Conservation (phyloP, 2,329 filamentous ascomycete genomes). For the Davidsoniella eucalypti region DNA sequence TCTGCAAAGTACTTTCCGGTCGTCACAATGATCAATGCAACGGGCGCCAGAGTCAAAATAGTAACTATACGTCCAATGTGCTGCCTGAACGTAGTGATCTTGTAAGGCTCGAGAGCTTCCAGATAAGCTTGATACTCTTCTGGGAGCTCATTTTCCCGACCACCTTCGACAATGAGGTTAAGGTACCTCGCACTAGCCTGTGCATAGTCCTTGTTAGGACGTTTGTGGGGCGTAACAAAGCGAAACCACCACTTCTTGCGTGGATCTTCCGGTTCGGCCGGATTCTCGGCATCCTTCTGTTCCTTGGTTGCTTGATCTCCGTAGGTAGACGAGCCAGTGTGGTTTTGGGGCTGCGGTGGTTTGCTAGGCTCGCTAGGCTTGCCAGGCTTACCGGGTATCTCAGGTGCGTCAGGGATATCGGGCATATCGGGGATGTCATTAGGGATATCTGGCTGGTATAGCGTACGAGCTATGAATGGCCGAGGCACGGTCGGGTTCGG, state of each 20-base stretch:
- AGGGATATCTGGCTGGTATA: conserved; percentile 35
- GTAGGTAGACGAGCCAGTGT: background rate
- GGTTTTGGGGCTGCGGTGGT: background rate
- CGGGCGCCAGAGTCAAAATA: conserved; percentile 28
- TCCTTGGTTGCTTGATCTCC: background rate
- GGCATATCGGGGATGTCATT: conserved; percentile 32
- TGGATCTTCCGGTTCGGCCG: conserved; percentile 11
- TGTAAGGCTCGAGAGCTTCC: conserved; percentile 50
- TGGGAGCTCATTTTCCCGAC: conserved; percentile 64
- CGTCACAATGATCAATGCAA: conserved; percentile 36
- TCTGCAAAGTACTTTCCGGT: conserved; percentile 36
- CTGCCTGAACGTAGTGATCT: conserved; percentile 50
- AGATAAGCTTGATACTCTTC: conserved; percentile 63
- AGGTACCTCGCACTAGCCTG: conserved; percentile 76
- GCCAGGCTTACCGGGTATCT: conserved; percentile 17
- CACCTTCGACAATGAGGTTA: conserved; percentile 62
- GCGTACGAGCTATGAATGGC: conserved; percentile 69
- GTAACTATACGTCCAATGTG: conserved; percentile 50
- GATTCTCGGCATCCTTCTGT: conserved; percentile 12
- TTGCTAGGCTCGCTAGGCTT: conserved; percentile 6
- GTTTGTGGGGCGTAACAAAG: conserved; percentile 28
- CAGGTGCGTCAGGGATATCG: conserved; percentile 18
- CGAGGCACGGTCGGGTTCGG: conserved; percentile 38
- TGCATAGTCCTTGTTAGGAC: conserved; percentile 54
- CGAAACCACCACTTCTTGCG: conserved; percentile 30